These are phyloP conservation scores for Boletus rubroflammeus DNA, from an alignment of 768 basidiomycete genomes.

Conservation along the genomic window DNA sequence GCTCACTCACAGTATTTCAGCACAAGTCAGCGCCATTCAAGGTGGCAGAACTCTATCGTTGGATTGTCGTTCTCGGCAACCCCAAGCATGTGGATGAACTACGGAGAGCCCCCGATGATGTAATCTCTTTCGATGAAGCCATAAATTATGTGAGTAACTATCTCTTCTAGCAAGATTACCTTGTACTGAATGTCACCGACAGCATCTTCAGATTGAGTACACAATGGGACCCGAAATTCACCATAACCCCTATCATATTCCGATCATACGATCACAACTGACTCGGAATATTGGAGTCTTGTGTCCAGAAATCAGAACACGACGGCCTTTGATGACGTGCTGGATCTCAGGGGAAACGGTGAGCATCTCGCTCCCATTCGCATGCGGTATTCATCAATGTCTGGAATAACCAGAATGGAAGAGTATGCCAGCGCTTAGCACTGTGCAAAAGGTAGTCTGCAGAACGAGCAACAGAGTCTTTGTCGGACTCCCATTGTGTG, in stretches of 20 bases:
- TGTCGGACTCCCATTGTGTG: conserved; percentile 49
- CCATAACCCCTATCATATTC: conserved; percentile 25
- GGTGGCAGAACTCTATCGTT: conserved; percentile 26
- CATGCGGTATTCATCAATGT: too few species aligned
- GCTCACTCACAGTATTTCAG: conserved; percentile 11
- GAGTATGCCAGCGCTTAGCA: conserved; percentile 24
- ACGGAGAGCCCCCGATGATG: conserved; percentile 37
- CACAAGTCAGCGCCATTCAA: conserved; percentile 32
- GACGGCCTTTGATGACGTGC: conserved; percentile 36
- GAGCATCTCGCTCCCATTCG: background rate
- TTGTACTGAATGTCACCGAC: background rate
- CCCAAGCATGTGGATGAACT: conserved; percentile 37
- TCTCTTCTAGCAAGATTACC: too few species aligned
- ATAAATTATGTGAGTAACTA: conserved; percentile 28
- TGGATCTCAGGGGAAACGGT: conserved; percentile 25
- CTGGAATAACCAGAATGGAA: conserved; percentile 37
- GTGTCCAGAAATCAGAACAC: conserved; percentile 37
- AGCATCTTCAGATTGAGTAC: conserved; percentile 39
- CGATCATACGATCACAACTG: conserved; percentile 10
- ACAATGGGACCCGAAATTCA: conserved; percentile 35
- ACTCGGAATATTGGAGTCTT: conserved; percentile 37
- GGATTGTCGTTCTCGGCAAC: conserved; percentile 38
- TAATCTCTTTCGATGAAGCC: conserved; percentile 33
- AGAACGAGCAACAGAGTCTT: conserved; percentile 45
- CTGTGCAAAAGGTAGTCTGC: conserved; percentile 5